These are phyloP conservation scores for Botrytis byssoidea DNA, from an alignment of 2,329 filamentous ascomycete genomes.

Conservation along the genomic window DNA sequence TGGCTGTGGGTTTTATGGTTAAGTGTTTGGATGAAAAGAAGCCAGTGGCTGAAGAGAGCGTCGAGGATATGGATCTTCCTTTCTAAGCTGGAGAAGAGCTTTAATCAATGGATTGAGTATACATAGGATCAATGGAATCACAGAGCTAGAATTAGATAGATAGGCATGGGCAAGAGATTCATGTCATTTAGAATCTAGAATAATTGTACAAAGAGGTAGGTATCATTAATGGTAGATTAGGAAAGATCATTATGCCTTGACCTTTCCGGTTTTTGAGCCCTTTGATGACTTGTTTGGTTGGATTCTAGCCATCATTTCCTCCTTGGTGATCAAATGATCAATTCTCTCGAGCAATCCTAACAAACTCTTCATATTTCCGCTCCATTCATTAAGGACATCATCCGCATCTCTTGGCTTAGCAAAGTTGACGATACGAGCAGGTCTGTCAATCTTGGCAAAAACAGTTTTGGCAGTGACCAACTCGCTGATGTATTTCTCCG, in stretches of 20 bases:
- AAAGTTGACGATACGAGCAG: conserved; percentile 88
- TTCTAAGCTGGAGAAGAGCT: conserved; percentile 44
- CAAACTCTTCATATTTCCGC: conserved; percentile 93
- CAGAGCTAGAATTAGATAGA: conserved; percentile 16
- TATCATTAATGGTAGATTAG: conserved; percentile 22
- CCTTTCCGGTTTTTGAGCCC: conserved; percentile 41
- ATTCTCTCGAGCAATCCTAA: conserved; percentile 84
- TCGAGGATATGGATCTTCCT: conserved; percentile 67
- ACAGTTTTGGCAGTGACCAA: conserved; percentile 97
- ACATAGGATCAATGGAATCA: neutral
- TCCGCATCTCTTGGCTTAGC: conserved; percentile 93
- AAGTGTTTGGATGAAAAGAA: conserved; percentile 42
- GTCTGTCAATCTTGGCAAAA: conserved; percentile 94
- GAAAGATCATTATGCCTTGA: conserved; percentile 28
- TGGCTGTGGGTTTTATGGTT: conserved; percentile 69
- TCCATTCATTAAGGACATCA: conserved; percentile 98
- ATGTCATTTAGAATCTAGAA: conserved; percentile 37
- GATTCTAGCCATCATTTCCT: conserved; percentile 99
- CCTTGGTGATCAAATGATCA: conserved; percentile 97
- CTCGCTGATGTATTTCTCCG: conserved; percentile 98
- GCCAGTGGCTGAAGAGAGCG: conserved; percentile 58
- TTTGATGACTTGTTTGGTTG: conserved; percentile 55
- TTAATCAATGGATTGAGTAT: neutral
- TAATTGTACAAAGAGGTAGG: conserved; percentile 39
- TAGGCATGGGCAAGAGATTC: conserved; percentile 29